Conservation (phyloP, 495 filamentous ascomycete genomes). For the Tuber brumale region DNA sequence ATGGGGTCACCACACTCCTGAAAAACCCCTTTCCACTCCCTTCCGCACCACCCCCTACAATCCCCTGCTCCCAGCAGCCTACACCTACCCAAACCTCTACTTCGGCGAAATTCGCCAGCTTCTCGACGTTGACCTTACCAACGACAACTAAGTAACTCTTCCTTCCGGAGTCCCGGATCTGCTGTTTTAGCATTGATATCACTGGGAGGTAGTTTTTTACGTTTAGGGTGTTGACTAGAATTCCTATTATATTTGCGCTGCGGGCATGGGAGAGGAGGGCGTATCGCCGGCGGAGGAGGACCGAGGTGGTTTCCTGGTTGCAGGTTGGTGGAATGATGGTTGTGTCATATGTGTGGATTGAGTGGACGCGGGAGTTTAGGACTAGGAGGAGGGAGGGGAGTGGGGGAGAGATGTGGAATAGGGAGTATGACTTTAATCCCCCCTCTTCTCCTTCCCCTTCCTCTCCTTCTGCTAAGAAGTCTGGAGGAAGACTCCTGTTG, state of each 20-base stretch:
- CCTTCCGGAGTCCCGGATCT: constrained; percentile 71
- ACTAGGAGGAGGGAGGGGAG: constrained; percentile 79
- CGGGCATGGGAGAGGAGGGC: constrained; percentile 73
- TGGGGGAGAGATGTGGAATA: constrained; percentile 87
- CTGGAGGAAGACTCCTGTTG: constrained; percentile 55
- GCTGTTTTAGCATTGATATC: constrained; percentile 60
- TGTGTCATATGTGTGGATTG: constrained; percentile 61
- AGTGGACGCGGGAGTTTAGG: constrained; percentile 71
- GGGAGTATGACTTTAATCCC: constrained; percentile 11
- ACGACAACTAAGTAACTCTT: constrained; percentile 96
- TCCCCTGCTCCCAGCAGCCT: constrained; percentile 93
- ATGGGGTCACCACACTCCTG: constrained; percentile 83
- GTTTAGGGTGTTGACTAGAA: constrained; percentile 88
- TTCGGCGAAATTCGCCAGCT: constrained; percentile 92
- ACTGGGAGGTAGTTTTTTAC: constrained; percentile 84
- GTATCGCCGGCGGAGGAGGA: constrained; percentile 74
- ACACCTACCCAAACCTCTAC: constrained; percentile 95
- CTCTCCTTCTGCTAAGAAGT: neutral
- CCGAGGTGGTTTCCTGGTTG: constrained; percentile 38
- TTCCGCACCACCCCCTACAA: constrained; percentile 49
- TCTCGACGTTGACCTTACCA: constrained; percentile 90
- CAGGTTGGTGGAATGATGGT: constrained; percentile 44
- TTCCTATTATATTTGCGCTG: constrained; percentile 78
- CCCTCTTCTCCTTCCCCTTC: constrained; percentile 12
- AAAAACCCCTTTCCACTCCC: constrained; percentile 62